Conservation (phyloP, 768 basidiomycete species). For the Serendipita vermifera region DNA sequence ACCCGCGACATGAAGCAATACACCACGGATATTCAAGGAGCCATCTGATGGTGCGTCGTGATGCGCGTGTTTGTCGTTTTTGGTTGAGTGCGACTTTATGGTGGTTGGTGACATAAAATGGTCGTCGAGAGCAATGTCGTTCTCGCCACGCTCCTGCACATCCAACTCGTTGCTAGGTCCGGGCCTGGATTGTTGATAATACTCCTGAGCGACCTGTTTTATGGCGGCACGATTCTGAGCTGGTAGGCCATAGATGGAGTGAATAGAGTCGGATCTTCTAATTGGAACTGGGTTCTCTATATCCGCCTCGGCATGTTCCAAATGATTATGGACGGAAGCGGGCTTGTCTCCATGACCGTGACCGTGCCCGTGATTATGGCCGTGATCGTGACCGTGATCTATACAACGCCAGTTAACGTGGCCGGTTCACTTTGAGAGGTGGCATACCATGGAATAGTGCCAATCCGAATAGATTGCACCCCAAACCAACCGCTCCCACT, state of each 20-base stretch:
- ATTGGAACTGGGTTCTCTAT: not conserved
- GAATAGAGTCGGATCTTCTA: not conserved
- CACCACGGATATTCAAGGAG: slow-evolving; percentile 97
- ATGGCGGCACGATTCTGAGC: not conserved
- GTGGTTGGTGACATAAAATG: no score
- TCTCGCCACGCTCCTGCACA: not conserved
- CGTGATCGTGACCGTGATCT: slow-evolving; percentile 61
- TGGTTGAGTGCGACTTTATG: no score
- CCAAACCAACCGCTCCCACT: slow-evolving; percentile 79
- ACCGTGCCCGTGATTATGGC: slow-evolving; percentile 15
- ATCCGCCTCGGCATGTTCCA: slow-evolving; percentile 12
- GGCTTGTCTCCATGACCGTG: slow-evolving; percentile 2
- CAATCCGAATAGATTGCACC: slow-evolving; percentile 84
- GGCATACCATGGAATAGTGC: slow-evolving; percentile 85
- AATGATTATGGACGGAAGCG: slow-evolving; percentile 9
- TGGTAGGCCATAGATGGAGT: not conserved
- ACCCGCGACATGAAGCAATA: slow-evolving; percentile 86
- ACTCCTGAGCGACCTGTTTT: not conserved
- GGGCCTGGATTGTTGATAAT: not conserved
- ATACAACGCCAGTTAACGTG: no score
- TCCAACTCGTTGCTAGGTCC: not conserved
- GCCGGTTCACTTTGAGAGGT: no score
- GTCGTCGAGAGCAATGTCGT: not conserved
- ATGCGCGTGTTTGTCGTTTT: no score
- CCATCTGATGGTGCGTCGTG: no score